A percentile compares a stretch with the other conserved stretches of the same genome.
phyloP scores from a whole-genome alignment of 495 filamentous ascomycete genomes.

The Talaromyces borbonicus region DNA sequence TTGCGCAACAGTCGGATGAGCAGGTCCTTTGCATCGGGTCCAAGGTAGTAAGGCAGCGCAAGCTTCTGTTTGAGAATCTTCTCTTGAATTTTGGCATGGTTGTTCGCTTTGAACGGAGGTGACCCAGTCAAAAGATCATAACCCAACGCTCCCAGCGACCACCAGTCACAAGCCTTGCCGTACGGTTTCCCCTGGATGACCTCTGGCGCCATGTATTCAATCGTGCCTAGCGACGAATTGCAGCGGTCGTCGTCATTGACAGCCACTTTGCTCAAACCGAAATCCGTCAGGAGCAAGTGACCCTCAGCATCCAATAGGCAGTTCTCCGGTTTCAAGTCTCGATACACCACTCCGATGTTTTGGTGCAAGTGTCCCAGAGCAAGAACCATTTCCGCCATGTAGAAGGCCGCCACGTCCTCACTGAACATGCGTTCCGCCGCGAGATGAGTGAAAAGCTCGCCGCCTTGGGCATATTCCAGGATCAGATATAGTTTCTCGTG shows the following conservation, averaged over 20 bases:
- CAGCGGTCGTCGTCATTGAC: constrained; percentile 68
- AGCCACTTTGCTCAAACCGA: constrained; percentile 93
- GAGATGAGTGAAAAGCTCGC: constrained; percentile 87
- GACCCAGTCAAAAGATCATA: constrained; percentile 85
- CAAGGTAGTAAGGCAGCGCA: constrained; percentile 73
- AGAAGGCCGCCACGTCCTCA: constrained; percentile 81
- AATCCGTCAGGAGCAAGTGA: constrained; percentile 91
- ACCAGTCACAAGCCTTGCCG: constrained; percentile 94
- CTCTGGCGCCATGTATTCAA: constrained; percentile 98
- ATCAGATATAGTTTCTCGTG: constrained; percentile 96
- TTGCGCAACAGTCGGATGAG: constrained; percentile 82
- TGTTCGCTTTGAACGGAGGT: constrained; percentile 82
- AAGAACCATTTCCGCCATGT: constrained; percentile 96
- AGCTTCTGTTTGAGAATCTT: constrained; percentile 91
- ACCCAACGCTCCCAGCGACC: constrained; percentile 88
- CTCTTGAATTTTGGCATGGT: constrained; percentile 83
- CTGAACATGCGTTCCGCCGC: constrained; percentile 85
- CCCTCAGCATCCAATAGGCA: constrained; percentile 87
- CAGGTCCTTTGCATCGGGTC: constrained; percentile 84
- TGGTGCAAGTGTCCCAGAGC: constrained; percentile 88
- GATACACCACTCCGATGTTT: constrained; percentile 86
- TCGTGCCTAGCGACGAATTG: constrained; percentile 76
- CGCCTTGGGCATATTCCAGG: constrained; percentile 95
- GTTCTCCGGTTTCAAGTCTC: constrained; percentile 96
- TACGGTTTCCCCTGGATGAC: constrained; percentile 74